Conservation (phyloP, 768 basidiomycete species). For the Glaciozyma martinii region DNA sequence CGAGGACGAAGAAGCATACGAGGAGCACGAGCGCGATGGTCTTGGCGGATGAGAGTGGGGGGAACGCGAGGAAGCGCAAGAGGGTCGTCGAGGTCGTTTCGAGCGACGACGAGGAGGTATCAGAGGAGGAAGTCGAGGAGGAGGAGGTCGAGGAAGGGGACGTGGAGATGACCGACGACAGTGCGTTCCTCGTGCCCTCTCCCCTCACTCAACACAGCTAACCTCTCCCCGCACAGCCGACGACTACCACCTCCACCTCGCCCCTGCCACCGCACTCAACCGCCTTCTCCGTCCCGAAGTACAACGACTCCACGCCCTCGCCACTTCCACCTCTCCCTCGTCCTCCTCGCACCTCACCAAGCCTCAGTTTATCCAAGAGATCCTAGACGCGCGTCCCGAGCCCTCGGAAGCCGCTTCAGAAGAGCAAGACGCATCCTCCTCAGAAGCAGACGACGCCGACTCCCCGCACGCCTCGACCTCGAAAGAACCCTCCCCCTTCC, state of each 20-base stretch:
- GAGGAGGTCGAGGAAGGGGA: constrained; percentile 1
- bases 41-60: background rate
- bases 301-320: constrained; percentile 8
- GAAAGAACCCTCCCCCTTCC: no score
- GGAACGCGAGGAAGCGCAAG: background rate
- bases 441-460: no score
- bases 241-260: constrained; percentile 3
- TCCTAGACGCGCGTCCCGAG: constrained; percentile 6
- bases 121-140: background rate
- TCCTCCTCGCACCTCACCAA: constrained; percentile 7
- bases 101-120: background rate
- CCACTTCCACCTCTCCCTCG: background rate
- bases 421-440: no score
- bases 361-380: constrained; percentile 9
- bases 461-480: no score
- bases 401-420: no score
- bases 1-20: background rate
- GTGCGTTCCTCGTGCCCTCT: no score
- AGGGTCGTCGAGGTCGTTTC: background rate
- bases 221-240: background rate
- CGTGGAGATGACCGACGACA: background rate
- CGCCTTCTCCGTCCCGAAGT: constrained; percentile 13
- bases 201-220: background rate
- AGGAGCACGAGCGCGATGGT: background rate
- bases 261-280: constrained; percentile 8